Percentiles rank a stretch among this genome's conserved stretches.
These are phyloP conservation scores for Juncus effusus DNA, from an alignment of 176 grass and related monocot species.

Conservation along the genomic window DNA sequence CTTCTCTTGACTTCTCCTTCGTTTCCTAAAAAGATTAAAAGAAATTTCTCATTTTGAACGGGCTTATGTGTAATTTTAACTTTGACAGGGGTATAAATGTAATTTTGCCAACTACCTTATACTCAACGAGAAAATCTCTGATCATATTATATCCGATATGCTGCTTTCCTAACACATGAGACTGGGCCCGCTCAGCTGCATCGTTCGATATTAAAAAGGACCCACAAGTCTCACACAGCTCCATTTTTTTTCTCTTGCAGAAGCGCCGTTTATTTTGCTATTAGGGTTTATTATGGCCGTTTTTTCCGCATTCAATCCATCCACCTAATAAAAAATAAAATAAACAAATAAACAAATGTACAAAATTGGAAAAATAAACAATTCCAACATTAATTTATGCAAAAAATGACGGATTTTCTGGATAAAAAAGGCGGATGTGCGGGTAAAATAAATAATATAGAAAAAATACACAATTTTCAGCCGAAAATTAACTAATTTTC, in stretches of 20 bases:
- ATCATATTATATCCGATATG: slow-evolving; percentile 94
- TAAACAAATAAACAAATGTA: no score
- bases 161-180: slow-evolving; percentile 86
- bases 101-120: slow-evolving; percentile 48
- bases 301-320: slow-evolving; percentile 71
- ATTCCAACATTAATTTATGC: background rate
- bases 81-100: background rate
- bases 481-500: no score
- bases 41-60: background rate
- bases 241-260: slow-evolving; percentile 92
- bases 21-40: slow-evolving; percentile 33
- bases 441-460: no score
- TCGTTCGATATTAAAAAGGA: slow-evolving; percentile 91
- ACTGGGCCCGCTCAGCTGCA: slow-evolving; percentile 82
- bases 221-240: slow-evolving; percentile 83
- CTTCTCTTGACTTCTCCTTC: slow-evolving; percentile 62
- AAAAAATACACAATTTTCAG: no score
- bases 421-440: no score
- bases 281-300: slow-evolving; percentile 63
- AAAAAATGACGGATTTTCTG: no score
- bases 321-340: slow-evolving; percentile 43
- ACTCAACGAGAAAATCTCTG: slow-evolving; percentile 73
- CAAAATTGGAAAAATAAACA: background rate
- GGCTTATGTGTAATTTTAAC: background rate
- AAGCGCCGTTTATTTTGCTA: slow-evolving; percentile 61